A percentile compares a stretch with the other conserved stretches of the same genome.
Conservation (phyloP, 192 early-diverging fungal species). For the Umbelopsis sp. region DNA sequence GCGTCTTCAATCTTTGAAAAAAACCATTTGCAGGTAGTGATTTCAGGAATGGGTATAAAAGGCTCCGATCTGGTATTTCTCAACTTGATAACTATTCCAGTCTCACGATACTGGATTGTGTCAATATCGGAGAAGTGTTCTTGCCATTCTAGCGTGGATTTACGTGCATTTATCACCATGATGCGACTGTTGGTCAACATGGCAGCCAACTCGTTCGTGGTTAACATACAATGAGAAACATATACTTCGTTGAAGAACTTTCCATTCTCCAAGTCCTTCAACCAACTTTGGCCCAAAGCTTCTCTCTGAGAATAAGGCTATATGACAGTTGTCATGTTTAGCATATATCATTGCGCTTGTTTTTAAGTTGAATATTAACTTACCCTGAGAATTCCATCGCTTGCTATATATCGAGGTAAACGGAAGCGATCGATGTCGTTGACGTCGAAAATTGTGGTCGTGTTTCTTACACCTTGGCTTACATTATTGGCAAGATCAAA, state of each 20-base stretch:
- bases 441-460: slow-evolving; percentile 80
- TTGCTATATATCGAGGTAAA: slow-evolving; percentile 72
- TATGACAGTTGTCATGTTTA: background rate
- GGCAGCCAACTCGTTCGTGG: slow-evolving; percentile 58
- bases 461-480: slow-evolving; percentile 81
- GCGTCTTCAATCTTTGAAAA: slow-evolving; percentile 64
- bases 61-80: slow-evolving; percentile 50
- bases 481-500: slow-evolving; percentile 87
- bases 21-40: slow-evolving; percentile 63
- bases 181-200: slow-evolving; percentile 70
- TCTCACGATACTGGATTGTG: slow-evolving; percentile 59
- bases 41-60: slow-evolving; percentile 68
- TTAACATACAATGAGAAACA: slow-evolving; percentile 56
- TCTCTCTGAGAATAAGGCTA: slow-evolving; percentile 69
- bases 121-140: slow-evolving; percentile 46
- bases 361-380: background rate
- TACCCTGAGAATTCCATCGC: slow-evolving; percentile 68
- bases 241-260: slow-evolving; percentile 71
- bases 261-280: slow-evolving; percentile 68
- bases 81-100: slow-evolving; percentile 66
- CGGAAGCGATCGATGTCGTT: slow-evolving; percentile 76
- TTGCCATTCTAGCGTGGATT: slow-evolving; percentile 25
- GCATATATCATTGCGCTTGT: background rate
- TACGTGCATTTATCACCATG: slow-evolving; percentile 48
- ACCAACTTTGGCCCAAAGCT: slow-evolving; percentile 77